These are phyloP conservation scores for Coelastrella sp. DNA, from an alignment of 139 green algal genomes.

Conservation along the genomic window DNA sequence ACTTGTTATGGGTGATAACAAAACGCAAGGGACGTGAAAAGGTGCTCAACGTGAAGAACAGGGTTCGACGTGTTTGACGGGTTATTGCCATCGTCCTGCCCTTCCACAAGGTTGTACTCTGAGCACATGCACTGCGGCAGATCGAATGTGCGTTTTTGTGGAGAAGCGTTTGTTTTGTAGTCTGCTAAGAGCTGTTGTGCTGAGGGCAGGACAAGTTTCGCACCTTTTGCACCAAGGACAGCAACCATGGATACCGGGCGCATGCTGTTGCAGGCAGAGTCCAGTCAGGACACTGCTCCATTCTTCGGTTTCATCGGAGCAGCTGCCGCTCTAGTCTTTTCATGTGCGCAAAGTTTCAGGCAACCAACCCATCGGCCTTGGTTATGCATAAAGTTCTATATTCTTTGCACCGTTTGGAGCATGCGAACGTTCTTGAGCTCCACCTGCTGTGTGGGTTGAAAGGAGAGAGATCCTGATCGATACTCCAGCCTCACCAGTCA, in stretches of 20 bases:
- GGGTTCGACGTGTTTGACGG: not conserved
- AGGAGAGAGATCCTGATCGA: conserved; percentile 1
- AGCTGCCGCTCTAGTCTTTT: conserved; percentile 94
- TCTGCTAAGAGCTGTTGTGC: not conserved
- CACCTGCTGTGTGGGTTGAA: not conserved
- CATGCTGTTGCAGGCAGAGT: conserved; percentile 38
- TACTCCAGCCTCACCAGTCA: not conserved
- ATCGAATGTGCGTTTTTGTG: too few species aligned
- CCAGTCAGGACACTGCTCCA: conserved; percentile 45
- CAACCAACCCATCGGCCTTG: not conserved
- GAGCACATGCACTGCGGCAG: too few species aligned
- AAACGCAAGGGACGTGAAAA: not conserved
- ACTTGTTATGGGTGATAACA: too few species aligned
- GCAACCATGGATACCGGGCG: conserved; percentile 33
- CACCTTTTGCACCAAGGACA: not conserved
- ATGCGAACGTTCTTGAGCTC: not conserved
- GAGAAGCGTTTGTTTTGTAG: not conserved
- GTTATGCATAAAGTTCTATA: not conserved
- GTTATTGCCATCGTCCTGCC: not conserved
- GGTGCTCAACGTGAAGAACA: not conserved
- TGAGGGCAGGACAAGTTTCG: not conserved
- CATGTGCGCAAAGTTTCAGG: conserved; percentile 73
- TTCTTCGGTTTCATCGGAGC: conserved; percentile 99
- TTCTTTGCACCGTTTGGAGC: too few species aligned
- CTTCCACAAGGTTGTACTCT: not conserved